Conservation (phyloP, 2,329 filamentous ascomycete genomes). For the Penicillium sp. region DNA sequence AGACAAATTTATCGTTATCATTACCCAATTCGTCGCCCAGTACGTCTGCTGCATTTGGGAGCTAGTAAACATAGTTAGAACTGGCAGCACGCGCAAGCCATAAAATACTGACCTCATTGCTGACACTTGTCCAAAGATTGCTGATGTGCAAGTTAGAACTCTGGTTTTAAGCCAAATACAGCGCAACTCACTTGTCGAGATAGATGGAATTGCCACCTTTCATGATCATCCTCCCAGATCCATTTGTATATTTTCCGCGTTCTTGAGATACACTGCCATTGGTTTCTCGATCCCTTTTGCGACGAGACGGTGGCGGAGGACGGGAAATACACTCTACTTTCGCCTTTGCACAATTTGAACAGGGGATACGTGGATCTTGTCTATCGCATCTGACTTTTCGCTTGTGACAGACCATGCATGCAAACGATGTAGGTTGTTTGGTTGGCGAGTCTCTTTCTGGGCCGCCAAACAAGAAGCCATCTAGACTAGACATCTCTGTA, state of each 20-base stretch:
- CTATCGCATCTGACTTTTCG: slow-evolving; percentile 48
- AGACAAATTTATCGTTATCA: slow-evolving; percentile 4
- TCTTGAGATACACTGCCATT: slow-evolving; percentile 7
- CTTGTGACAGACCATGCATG: slow-evolving; percentile 40
- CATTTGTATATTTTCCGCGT: slow-evolving; percentile 11
- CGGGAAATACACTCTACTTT: slow-evolving; percentile 37
- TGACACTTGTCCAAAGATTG: slow-evolving; percentile 22
- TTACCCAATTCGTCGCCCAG: slow-evolving; percentile 13
- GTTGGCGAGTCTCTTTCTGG: slow-evolving; percentile 20
- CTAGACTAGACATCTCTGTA: slow-evolving; percentile 1
- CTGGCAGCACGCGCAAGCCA: neutral
- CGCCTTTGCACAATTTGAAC: slow-evolving; percentile 47
- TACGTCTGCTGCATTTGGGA: slow-evolving; percentile 22
- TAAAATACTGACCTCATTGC: slow-evolving; percentile 16
- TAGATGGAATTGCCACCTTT: slow-evolving; percentile 26
- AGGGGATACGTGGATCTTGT: slow-evolving; percentile 44
- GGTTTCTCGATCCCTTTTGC: slow-evolving; percentile 24
- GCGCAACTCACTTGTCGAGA: slow-evolving; percentile 21
- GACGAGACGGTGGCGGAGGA: slow-evolving; percentile 24
- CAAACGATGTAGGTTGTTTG: slow-evolving; percentile 15
- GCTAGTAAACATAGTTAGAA: slow-evolving; percentile 11
- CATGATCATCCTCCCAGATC: slow-evolving; percentile 22
- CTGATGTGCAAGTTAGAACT: slow-evolving; percentile 8
- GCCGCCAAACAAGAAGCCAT: neutral
- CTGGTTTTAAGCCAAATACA: neutral